Base-by-base conservation (phyloP, 768 basidiomycete species). In the Agaricus bisporus region DNA sequence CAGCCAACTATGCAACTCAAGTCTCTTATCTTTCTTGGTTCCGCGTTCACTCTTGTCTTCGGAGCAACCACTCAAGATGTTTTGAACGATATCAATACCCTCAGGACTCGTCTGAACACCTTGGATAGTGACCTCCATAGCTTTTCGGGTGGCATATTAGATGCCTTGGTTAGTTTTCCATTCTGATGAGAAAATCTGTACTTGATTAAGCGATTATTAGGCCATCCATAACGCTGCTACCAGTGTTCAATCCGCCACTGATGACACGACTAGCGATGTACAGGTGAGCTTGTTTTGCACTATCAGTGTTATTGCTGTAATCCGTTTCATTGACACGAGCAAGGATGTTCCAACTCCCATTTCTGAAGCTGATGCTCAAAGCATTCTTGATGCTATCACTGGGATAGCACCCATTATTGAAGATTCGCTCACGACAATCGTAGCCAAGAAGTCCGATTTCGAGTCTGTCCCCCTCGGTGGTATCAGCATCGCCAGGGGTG, bases 91-190 rank as follows among this genome's bases (percentile, higher is more conserved):
- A 62, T 71, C 41, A 49, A 41, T 3, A 54, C 17, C 9, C 66
- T 73, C 45, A 48, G 63, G 2, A 54, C 63, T 12, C 61, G 62
- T 41, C 58, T 68, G 4, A 66, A 61, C 9, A 56, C 58, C 22
- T 63, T 73, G 12, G 62, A 71, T 49, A 60, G 49, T 20, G 55
- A 61, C 3, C 68, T 75, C 50, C 59, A 61, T 15, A 62, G 62
- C 7, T 69, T 67, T 64, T 65, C 70, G 4, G 28, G 46, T 20
- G 56, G 58, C 9, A 67, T 72, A 1, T 8, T 48, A 28, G 28
- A 39, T 10, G 70, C 67, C 36, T 55, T 68, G 48, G 69, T 72
- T 44, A 9, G 64, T 49, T 5, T 41, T 29, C 9, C 3, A 17
- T 22, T 14, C 8, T 15, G 26, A 26, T 44, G 38, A 38, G 3